phyloP scores from a whole-genome alignment of 371 early-diverging fungal genomes.

The Blastocladiella emersonii region DNA sequence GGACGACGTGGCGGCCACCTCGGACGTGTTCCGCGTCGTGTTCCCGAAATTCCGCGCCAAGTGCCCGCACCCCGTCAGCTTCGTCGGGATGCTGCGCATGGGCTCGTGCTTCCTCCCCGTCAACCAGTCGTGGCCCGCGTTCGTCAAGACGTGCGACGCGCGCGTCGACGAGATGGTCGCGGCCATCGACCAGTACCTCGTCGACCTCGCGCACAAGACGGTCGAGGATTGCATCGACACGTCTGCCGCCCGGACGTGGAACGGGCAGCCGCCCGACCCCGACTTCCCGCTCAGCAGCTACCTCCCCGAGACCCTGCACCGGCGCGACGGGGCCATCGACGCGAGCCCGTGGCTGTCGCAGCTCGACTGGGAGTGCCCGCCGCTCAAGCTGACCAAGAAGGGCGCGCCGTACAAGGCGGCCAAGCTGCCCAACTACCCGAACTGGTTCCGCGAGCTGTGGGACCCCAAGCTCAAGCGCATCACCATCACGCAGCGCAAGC shows the following conservation, averaged over 20 bases:
- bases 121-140: constrained; percentile 14
- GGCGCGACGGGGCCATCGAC: constrained; percentile 13
- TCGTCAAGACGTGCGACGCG: constrained; percentile 33
- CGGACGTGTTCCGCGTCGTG: constrained; percentile 48
- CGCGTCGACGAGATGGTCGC: constrained; percentile 37
- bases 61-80: constrained; percentile 83
- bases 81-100: constrained; percentile 84
- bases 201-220: constrained; percentile 38
- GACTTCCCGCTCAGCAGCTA: not conserved
- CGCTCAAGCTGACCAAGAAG: constrained; percentile 15
- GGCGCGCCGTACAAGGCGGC: constrained; percentile 23
- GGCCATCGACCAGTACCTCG: constrained; percentile 41
- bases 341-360: constrained; percentile 73
- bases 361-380: constrained; percentile 60
- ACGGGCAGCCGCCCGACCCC: constrained; percentile 26
- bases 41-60: constrained; percentile 56
- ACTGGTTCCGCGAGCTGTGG: constrained; percentile 79
- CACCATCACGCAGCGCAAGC: constrained; percentile 51
- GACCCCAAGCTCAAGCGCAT: constrained; percentile 35
- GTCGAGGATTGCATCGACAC: not conserved
- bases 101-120: constrained; percentile 71
- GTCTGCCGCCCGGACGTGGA: not conserved
- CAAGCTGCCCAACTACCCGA: constrained; percentile 52
- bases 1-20: constrained; percentile 69
- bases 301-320: not conserved